A percentile compares a stretch with the other conserved stretches of the same genome.
Evolutionary conservation across 106 monocot genomes (phyloP).

Genomic region (Acorus gramineus): DNA sequence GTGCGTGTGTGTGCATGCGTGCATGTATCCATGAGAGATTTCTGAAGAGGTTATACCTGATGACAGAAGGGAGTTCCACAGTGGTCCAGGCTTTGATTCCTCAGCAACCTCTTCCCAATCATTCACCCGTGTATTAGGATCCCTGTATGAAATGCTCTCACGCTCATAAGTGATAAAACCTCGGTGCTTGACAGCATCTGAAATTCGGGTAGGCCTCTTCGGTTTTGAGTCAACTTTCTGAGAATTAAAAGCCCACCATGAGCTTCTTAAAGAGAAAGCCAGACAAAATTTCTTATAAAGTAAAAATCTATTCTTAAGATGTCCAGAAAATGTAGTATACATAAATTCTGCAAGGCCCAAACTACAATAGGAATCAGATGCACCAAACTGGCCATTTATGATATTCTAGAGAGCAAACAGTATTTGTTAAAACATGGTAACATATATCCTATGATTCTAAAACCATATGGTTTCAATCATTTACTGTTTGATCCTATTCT

Average conservation of each 20-base stretch:
- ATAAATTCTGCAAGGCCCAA: no score
- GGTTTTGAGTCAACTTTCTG: slow-evolving; percentile 28
- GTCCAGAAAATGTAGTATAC: no score
- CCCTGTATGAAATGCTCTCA: slow-evolving; percentile 61
- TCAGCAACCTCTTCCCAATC: slow-evolving; percentile 92
- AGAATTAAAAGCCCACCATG: neutral
- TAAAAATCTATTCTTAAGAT: no score
- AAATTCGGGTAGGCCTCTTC: slow-evolving; percentile 65
- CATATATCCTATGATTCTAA: neutral
- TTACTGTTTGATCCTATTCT: no score
- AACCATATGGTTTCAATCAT: no score
- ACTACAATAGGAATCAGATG: no score
- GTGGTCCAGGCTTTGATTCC: slow-evolving; percentile 74
- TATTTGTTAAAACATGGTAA: neutral
- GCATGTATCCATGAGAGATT: no score
- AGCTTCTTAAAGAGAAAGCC: no score
- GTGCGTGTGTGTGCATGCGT: no score
- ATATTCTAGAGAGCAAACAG: neutral
- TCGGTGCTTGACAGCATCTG: slow-evolving; percentile 66
- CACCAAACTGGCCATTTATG: no score
- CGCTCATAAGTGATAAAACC: slow-evolving; percentile 82
- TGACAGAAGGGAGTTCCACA: slow-evolving; percentile 98
- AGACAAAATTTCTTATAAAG: no score
- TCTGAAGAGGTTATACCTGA: slow-evolving; percentile 38
- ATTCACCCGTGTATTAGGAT: slow-evolving; percentile 54